Evolutionary conservation across 1,284 basidiomycete genomes (phyloP), one percentile per base, ranked within the genome.

Genomic region (Bondarzewia mesenterica): DNA sequence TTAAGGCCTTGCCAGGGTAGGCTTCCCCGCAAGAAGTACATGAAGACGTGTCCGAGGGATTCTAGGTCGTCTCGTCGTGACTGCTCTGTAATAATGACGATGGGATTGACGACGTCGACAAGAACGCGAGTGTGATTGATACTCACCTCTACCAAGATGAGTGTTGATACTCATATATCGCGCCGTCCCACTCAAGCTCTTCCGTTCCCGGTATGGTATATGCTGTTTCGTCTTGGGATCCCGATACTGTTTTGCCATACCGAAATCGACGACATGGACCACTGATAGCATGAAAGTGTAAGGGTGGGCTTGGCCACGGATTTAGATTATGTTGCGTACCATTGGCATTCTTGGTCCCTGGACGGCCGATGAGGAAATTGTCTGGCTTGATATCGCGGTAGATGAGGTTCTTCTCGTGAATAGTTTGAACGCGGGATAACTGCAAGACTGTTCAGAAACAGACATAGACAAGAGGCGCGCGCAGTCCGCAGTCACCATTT

Each of bases 91-190:
- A 46, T 38, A 44, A 23, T 51, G 41, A 45, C 48, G 22, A 46
- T 23, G 26, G 26, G 29, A 2, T 2, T 22, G 21, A 23, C n/a
- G 25, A 14, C 23, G 25, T 20, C 40, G 27, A 21, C 26, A 35
- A 21, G 10, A 37, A 42, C n/a, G 21, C 29, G 8, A 16, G n/a
- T 21, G 20, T 20, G 21, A 35, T 41, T 16, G n/a, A 51, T 20
- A 66, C 78, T 54, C 57, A 87, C 88, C 88, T 70, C 92, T 76
- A 50, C 93, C 93, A 50, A 97, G 65, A 74, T 97, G 93, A 43
- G 93, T 96, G 68, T 97, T 97, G 70, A 97, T 96, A 62, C 85
- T 89, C 92, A 96, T 96, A 75, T 97, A 97, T 42, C 93, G 82
- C 29, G 93, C 93, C 3, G 93, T 97, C 26, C 85, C 83, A 55